Conservation (phyloP, 306 rosid genomes). For the Cucurbita maxima region DNA sequence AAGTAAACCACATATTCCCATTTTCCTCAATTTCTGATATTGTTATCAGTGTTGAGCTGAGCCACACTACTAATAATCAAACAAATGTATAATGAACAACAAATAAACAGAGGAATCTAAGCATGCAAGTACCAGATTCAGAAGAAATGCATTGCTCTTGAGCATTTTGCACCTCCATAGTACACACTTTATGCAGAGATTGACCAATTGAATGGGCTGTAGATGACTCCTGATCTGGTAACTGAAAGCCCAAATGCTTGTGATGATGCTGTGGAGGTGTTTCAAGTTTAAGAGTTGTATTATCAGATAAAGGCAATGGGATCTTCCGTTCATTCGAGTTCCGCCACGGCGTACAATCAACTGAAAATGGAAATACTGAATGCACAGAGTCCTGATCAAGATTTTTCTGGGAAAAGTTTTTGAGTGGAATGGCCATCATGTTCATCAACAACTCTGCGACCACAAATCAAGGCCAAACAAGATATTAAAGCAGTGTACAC, state of each 20-base stretch:
- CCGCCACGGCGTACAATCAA: constrained; percentile 4
- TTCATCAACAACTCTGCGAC: neutral
- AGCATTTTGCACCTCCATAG: constrained; percentile 11
- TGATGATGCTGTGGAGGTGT: constrained; percentile 8
- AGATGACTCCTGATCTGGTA: constrained; percentile 14
- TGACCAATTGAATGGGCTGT: constrained; percentile 8
- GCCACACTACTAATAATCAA: neutral
- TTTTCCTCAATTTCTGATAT: neutral
- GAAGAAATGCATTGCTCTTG: constrained; percentile 27
- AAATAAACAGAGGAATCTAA: neutral
- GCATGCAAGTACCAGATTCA: constrained; percentile 23
- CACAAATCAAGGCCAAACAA: neutral
- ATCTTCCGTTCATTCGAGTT: constrained; percentile 14
- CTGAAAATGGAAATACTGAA: constrained; percentile 7
- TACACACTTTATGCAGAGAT: constrained; percentile 11
- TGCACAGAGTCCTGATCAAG: neutral
- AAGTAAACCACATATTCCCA: neutral
- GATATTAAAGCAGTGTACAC: neutral
- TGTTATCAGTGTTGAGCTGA: neutral
- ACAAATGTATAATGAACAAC: neutral
- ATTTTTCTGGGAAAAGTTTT: constrained; percentile 5
- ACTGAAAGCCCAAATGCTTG: constrained; percentile 15
- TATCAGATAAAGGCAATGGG: constrained; percentile 1
- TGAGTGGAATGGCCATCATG: constrained; percentile 6
- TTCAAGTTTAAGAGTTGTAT: constrained; percentile 6